A percentile compares a stretch with the other conserved stretches of the same genome.
These are phyloP conservation scores for Podospora pseudocomata DNA, from an alignment of 495 filamentous ascomycete genomes.

Conservation along the genomic window DNA sequence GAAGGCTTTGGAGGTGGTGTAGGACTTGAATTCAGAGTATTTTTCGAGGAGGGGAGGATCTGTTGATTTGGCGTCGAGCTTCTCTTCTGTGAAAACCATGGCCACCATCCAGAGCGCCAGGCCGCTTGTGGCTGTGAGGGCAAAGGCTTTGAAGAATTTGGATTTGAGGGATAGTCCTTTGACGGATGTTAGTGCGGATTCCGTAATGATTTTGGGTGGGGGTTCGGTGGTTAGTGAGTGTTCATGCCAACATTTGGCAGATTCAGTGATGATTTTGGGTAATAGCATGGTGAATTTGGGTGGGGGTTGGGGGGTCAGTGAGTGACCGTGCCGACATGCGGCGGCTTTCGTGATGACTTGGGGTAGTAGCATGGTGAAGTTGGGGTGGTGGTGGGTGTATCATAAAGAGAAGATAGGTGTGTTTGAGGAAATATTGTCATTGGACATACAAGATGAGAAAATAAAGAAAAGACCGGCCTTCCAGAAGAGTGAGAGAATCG, in stretches of 20 bases:
- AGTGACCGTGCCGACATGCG: not conserved
- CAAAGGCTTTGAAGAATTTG: not conserved
- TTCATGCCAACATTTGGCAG: no score
- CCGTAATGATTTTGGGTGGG: no score
- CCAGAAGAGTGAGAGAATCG: not conserved
- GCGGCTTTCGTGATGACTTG: no score
- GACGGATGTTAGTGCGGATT: not conserved
- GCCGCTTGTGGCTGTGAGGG: not conserved
- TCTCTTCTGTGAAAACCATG: not conserved
- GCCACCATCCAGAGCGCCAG: not conserved
- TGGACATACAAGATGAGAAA: not conserved
- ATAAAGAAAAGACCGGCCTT: not conserved
- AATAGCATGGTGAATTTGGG: no score
- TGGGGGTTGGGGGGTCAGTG: not conserved
- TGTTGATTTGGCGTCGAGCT: conserved; percentile 39
- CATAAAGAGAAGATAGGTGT: not conserved
- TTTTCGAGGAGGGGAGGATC: conserved; percentile 77
- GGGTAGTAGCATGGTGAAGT: not conserved
- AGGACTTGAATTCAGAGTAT: conserved; percentile 66
- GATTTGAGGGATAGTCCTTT: not conserved
- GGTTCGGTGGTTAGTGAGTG: no score
- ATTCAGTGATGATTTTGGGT: no score
- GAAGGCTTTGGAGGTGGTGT: conserved; percentile 62
- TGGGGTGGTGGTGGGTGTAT: not conserved
- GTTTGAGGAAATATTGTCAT: not conserved